These are phyloP conservation scores for Ceratocystis papillata DNA, from an alignment of 2,329 filamentous ascomycete species.

Conservation along the genomic window DNA sequence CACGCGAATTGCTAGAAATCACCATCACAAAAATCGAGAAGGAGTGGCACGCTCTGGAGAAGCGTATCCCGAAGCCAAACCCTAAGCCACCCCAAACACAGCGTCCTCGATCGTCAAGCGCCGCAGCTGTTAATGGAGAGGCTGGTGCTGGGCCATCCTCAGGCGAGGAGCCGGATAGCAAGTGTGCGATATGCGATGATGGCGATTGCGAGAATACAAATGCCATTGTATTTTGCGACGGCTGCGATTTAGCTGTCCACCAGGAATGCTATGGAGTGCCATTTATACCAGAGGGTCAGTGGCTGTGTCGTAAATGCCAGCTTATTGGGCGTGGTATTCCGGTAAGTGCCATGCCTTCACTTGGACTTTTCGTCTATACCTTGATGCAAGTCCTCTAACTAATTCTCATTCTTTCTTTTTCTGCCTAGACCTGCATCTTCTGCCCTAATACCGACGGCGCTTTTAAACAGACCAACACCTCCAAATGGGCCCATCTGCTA, in stretches of 20 bases:
- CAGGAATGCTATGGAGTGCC: conserved; percentile 98
- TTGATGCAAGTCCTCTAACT: neutral
- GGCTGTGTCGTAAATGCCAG: conserved; percentile 95
- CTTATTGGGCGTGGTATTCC: conserved; percentile 84
- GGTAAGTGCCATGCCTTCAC: conserved; percentile 38
- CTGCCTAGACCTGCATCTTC: conserved; percentile 75
- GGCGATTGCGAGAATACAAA: conserved; percentile 99
- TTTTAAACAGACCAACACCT: conserved; percentile 94
- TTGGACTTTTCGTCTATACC: neutral
- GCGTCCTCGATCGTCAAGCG: conserved; percentile 81
- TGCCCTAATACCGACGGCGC: conserved; percentile 95
- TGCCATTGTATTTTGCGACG: conserved; percentile 97
- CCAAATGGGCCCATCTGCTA: conserved; percentile 91
- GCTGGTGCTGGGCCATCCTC: conserved; percentile 39
- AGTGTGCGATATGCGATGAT: conserved; percentile 95
- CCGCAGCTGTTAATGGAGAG: conserved; percentile 90
- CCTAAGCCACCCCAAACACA: conserved; percentile 94
- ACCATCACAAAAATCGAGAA: conserved; percentile 99
- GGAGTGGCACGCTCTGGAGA: conserved; percentile 93
- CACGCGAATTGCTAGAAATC: conserved; percentile 89
- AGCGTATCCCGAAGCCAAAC: conserved; percentile 91
- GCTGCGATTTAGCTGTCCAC: conserved; percentile 92
- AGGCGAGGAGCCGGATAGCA: conserved; percentile 91
- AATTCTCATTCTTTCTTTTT: neutral
- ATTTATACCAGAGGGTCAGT: conserved; percentile 96